Percentiles rank a stretch among this genome's conserved stretches.
These are phyloP conservation scores for Cladophialophora immunda DNA, from an alignment of 2,329 filamentous ascomycete genomes.

Conservation along the genomic window DNA sequence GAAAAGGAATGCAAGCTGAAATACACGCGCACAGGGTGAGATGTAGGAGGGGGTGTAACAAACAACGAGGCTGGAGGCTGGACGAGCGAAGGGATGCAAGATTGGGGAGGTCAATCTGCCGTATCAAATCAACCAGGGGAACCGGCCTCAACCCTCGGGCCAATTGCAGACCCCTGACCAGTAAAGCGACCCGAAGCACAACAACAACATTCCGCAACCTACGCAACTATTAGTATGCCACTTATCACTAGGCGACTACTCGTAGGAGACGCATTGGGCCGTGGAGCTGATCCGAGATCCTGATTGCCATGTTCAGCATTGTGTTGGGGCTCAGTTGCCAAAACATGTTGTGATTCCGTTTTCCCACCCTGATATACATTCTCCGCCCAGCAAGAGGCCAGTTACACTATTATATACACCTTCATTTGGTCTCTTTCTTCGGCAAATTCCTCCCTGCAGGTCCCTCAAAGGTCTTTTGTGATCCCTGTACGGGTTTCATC, in stretches of 20 bases:
- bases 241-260: neutral
- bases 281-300: neutral
- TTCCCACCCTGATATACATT: conserved; percentile 14
- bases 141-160: neutral
- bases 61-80: conserved; percentile 27
- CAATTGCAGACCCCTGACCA: conserved; percentile 14
- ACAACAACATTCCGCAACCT: conserved; percentile 13
- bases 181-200: conserved; percentile 6
- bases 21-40: conserved; percentile 21
- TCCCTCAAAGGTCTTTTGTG: conserved; percentile 40
- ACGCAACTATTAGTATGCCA: neutral
- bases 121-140: conserved; percentile 11
- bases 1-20: neutral
- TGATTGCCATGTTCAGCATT: neutral
- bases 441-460: conserved; percentile 35
- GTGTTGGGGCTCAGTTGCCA: neutral
- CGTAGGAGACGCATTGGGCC: neutral
- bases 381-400: neutral
- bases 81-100: conserved; percentile 12
- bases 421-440: conserved; percentile 34
- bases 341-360: conserved; percentile 1
- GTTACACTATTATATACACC: conserved; percentile 26
- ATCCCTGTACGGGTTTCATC: conserved; percentile 70
- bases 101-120: conserved; percentile 23
- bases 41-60: conserved; percentile 6